Percentiles rank a stretch among this genome's conserved stretches.
These are phyloP conservation scores for Trichoderma sp. DNA, from an alignment of 2,329 filamentous ascomycete genomes.

Conservation along the genomic window DNA sequence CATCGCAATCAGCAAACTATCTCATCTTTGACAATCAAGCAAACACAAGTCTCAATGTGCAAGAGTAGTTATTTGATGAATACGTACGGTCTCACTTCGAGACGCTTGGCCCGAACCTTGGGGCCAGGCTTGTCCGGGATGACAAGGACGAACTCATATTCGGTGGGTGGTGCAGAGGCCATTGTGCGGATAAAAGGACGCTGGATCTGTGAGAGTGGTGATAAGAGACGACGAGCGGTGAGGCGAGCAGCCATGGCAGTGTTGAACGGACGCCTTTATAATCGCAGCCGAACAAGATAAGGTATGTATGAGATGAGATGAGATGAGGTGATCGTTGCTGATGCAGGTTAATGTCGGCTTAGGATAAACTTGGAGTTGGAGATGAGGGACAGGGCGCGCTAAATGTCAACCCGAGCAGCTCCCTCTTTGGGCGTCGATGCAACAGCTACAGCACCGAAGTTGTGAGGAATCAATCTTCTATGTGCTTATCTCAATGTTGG, in stretches of 20 bases:
- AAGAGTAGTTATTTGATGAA: background rate
- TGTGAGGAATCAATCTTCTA: background rate
- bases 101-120: slow-evolving; percentile 56
- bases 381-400: background rate
- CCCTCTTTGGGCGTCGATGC: background rate
- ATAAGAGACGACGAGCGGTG: slow-evolving; percentile 17
- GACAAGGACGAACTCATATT: slow-evolving; percentile 65
- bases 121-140: slow-evolving; percentile 65
- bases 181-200: slow-evolving; percentile 27
- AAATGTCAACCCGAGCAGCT: background rate
- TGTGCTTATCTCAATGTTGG: background rate
- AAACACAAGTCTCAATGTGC: background rate
- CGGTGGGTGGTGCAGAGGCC: slow-evolving; percentile 35
- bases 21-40: background rate
- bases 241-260: slow-evolving; percentile 20
- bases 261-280: background rate
- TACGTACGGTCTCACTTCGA: slow-evolving; percentile 58
- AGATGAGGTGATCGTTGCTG: background rate
- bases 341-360: background rate
- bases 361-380: background rate
- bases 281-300: background rate
- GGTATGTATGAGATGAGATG: background rate
- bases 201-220: slow-evolving; percentile 10
- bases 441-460: background rate
- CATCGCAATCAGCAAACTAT: background rate